A percentile compares a stretch with the other conserved stretches of the same genome.
Conservation (phyloP, 192 early-diverging fungal genomes). For the Helicostylum pulchrum region DNA sequence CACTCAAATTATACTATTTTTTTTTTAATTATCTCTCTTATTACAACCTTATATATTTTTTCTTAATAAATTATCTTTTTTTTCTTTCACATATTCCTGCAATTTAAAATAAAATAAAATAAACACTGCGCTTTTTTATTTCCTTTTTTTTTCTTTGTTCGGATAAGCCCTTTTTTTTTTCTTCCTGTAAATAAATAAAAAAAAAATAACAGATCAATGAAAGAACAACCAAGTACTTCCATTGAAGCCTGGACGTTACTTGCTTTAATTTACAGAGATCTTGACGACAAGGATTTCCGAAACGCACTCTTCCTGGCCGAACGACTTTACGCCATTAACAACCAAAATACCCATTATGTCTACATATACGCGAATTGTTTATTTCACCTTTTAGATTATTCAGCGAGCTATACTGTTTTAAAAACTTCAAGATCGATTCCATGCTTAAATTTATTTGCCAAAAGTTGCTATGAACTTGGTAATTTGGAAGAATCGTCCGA, state of each 20-base stretch:
- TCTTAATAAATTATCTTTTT: background rate
- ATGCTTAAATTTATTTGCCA: constrained; percentile 29
- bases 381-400: constrained; percentile 20
- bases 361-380: constrained; percentile 26
- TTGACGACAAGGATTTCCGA: constrained; percentile 23
- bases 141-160: too few relatives aligned
- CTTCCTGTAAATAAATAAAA: too few relatives aligned
- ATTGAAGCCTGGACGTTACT: constrained; percentile 27
- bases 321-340: constrained; percentile 30
- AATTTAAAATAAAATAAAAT: too few relatives aligned
- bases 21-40: background rate
- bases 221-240: background rate
- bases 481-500: background rate
- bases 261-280: constrained; percentile 20
- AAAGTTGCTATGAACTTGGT: constrained; percentile 23
- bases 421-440: background rate
- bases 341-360: constrained; percentile 23
- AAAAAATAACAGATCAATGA: too few relatives aligned
- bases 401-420: constrained; percentile 16
- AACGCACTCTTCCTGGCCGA: constrained; percentile 26
- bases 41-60: too few relatives aligned
- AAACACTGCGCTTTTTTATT: too few relatives aligned
- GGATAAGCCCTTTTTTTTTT: too few relatives aligned
- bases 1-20: too few relatives aligned
- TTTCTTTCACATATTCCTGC: too few relatives aligned